phyloP scores from a whole-genome alignment of 192 early-diverging fungal genomes.

The Pilobolus umbonatus region DNA sequence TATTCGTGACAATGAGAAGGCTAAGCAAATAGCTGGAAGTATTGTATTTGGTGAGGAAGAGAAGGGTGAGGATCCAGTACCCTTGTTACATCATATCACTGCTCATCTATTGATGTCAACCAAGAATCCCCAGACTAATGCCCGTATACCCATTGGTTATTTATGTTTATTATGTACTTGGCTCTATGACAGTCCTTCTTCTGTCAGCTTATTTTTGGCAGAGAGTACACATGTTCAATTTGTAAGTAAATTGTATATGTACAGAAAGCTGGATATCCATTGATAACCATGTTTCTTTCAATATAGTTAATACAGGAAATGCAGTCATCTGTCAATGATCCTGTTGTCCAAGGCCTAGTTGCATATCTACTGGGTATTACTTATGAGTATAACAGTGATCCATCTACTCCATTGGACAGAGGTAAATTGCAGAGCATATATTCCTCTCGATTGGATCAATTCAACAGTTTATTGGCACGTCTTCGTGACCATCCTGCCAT shows the following conservation, averaged over 20 bases:
- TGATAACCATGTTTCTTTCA: neutral
- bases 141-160: slow-evolving; percentile 72
- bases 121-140: slow-evolving; percentile 53
- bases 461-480: slow-evolving; percentile 75
- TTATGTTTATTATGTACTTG: slow-evolving; percentile 79
- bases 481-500: slow-evolving; percentile 81
- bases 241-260: slow-evolving; percentile 45
- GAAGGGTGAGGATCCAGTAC: slow-evolving; percentile 74
- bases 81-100: slow-evolving; percentile 85
- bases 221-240: slow-evolving; percentile 90
- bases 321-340: slow-evolving; percentile 79
- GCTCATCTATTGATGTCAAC: slow-evolving; percentile 67
- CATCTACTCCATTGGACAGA: slow-evolving; percentile 65
- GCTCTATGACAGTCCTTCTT: slow-evolving; percentile 77
- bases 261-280: neutral
- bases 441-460: slow-evolving; percentile 85
- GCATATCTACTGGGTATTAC: slow-evolving; percentile 83
- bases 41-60: slow-evolving; percentile 73
- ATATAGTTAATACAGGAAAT: slow-evolving; percentile 87
- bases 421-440: slow-evolving; percentile 79
- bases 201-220: slow-evolving; percentile 77
- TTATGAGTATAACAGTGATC: slow-evolving; percentile 86
- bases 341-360: slow-evolving; percentile 84
- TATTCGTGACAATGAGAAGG: slow-evolving; percentile 63
- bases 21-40: slow-evolving; percentile 73